Base-by-base conservation (phyloP, 768 basidiomycete genomes). In the Auricularia sp. region DNA sequence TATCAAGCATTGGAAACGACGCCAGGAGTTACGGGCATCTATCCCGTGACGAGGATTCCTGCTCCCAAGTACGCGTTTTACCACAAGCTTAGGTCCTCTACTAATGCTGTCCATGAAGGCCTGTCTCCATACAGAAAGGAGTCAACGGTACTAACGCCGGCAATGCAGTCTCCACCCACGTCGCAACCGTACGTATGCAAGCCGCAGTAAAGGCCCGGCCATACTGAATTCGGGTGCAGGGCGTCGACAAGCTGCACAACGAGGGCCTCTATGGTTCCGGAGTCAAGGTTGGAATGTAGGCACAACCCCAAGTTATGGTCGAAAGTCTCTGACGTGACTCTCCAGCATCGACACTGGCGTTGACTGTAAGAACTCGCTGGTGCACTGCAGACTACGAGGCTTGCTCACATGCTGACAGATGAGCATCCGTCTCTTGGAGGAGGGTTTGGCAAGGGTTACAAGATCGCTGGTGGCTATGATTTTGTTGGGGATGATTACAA, bases 171-270 rank as follows among this genome's bases (percentile, higher is more conserved):
- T 80, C 81, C 0, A 81, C 84, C 0, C 84, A 86, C 67, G 71
- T 83, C 60, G 66, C 83, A 60, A 85, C 83, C 35, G 85, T 83
- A 66, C 66, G 75, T 70, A n/a, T 23, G 8, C 34, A 0, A 4
- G 34, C 61, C 36, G 51, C 65, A 34, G 3, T 36, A 29, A 29
- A 29, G 29, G 29, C 2, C 2, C 29, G 29, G 29, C 29, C 29
- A 29, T 4, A 44, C 18, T 18, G 47, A 23, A 61, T 12, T 60
- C 61, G 39, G 33, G 36, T 58, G 18, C 44, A 85, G 83, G 83
- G 85, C 21, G 87, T 87, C 2, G 83, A 87, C 68, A 82, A 80
- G 66, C 77, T 87, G n/a, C 87, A 89, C 69, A 83, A 84, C 6
- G 70, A 79, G 66, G 87, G 86, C 0, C 78, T 84, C 68, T 77